Conservation (phyloP, 2,329 filamentous ascomycete genomes). For the Hypoxylon sp. region DNA sequence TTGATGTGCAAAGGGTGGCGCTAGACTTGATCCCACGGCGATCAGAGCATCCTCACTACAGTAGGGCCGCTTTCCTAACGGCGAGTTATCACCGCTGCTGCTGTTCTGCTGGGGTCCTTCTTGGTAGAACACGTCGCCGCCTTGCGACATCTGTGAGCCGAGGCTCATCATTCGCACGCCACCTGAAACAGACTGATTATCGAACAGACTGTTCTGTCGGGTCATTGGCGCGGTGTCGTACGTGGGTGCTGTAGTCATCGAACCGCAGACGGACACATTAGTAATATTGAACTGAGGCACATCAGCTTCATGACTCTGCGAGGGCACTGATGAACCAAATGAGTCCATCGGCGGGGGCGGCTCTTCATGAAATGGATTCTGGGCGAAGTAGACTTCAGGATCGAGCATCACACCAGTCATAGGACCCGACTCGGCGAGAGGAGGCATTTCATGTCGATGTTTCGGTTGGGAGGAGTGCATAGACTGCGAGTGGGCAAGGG, state of each 20-base stretch:
- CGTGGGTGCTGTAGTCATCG: constrained; percentile 53
- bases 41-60: constrained; percentile 50
- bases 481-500: constrained; percentile 42
- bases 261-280: constrained; percentile 52
- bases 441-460: constrained; percentile 52
- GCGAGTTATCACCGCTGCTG: constrained; percentile 46
- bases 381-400: constrained; percentile 56
- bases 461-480: constrained; percentile 47
- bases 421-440: constrained; percentile 53
- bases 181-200: constrained; percentile 48
- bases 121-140: constrained; percentile 43
- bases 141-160: constrained; percentile 52
- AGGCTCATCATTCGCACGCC: constrained; percentile 52
- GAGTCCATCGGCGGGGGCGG: constrained; percentile 26
- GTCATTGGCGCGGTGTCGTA: constrained; percentile 53
- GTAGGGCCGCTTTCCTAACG: constrained; percentile 47
- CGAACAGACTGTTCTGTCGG: constrained; percentile 51
- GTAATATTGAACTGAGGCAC: constrained; percentile 46
- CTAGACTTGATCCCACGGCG: constrained; percentile 56
- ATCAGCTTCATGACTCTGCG: constrained; percentile 44
- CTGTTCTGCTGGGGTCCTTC: constrained; percentile 43
- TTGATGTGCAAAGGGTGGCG: constrained; percentile 46
- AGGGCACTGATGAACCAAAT: constrained; percentile 32
- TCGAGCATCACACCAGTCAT: constrained; percentile 54
- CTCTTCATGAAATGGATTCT: constrained; percentile 41